Percentiles rank a stretch among this genome's conserved stretches.
These are phyloP conservation scores for Geotrichum australiense DNA, from an alignment of 1,139 yeast genomes.

Conservation along the genomic window DNA sequence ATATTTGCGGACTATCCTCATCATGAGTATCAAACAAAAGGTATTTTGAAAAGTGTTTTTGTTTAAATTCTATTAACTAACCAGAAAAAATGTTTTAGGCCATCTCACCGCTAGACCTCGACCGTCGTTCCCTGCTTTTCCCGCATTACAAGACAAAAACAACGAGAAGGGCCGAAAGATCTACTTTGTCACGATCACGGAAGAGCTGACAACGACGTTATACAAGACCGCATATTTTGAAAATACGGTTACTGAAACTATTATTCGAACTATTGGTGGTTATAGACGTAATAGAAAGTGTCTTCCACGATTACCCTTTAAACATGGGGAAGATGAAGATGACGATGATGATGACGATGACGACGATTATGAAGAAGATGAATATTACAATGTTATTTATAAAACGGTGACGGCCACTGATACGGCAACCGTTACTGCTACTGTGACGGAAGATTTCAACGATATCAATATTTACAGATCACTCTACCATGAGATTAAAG, in stretches of 20 bases:
- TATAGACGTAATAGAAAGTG: slow-evolving; percentile 6
- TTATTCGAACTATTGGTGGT: slow-evolving; percentile 8
- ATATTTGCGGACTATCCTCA: background rate
- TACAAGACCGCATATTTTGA: background rate
- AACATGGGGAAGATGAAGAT: slow-evolving; percentile 3
- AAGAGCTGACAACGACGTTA: background rate
- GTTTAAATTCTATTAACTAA: too few relatives aligned
- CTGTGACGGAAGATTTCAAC: background rate
- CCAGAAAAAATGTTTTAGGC: too few relatives aligned
- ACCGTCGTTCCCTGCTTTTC: slow-evolving; percentile 3
- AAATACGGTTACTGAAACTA: background rate
- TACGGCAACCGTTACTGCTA: background rate
- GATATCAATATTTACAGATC: background rate
- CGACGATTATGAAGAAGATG: slow-evolving; percentile 1
- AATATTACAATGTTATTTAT: background rate
- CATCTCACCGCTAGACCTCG: slow-evolving; percentile 3
- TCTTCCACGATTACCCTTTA: slow-evolving; percentile 6
- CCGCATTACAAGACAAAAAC: background rate
- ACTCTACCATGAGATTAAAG: background rate
- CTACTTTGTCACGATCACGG: slow-evolving; percentile 3
- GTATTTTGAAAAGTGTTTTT: too few relatives aligned
- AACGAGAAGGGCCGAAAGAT: slow-evolving; percentile 26
- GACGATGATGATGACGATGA: slow-evolving; percentile 3
- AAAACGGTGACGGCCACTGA: slow-evolving; percentile 1
- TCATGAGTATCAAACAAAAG: too few relatives aligned